Evolutionary conservation across 2,329 filamentous ascomycete species (phyloP).

Genomic region (Penicillium sclerotiorum): DNA sequence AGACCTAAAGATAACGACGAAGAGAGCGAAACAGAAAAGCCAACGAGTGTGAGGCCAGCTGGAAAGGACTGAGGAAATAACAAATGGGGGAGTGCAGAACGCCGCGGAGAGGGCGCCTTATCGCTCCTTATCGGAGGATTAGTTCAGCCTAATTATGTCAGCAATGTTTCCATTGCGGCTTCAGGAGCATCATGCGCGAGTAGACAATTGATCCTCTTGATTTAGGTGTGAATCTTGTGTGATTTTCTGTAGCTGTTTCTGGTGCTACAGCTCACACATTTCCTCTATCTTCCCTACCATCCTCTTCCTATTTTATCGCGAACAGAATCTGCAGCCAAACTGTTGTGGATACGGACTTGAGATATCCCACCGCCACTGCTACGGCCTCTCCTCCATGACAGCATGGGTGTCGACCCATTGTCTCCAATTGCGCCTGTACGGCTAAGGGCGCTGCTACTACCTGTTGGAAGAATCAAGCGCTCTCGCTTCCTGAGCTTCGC

Average conservation of each 20-base stretch:
- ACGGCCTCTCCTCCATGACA: conserved; percentile 51
- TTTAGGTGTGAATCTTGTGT: conserved; percentile 5
- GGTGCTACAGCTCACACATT: background rate
- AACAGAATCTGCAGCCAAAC: conserved; percentile 27
- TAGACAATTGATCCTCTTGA: conserved; percentile 5
- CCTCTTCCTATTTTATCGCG: conserved; percentile 6
- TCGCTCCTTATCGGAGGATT: conserved; percentile 1
- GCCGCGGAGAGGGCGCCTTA: conserved; percentile 2
- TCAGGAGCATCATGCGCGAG: conserved; percentile 8
- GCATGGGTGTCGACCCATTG: conserved; percentile 85
- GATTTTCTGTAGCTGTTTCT: background rate
- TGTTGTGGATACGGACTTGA: conserved; percentile 37
- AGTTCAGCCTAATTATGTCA: conserved; percentile 3
- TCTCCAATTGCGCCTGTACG: conserved; percentile 89
- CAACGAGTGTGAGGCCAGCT: too few relatives aligned
- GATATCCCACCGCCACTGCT: conserved; percentile 35
- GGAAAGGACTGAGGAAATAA: background rate
- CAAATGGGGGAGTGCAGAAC: background rate
- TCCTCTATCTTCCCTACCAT: background rate
- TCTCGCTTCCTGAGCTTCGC: conserved; percentile 79
- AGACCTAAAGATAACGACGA: too few relatives aligned
- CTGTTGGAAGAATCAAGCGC: conserved; percentile 81
- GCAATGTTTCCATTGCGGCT: conserved; percentile 6
- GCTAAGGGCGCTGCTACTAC: conserved; percentile 83
- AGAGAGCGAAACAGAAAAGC: too few relatives aligned